Percentiles rank a stretch among this genome's conserved stretches.
phyloP scores from a whole-genome alignment of 1,139 yeast species.

The Candida labiduridarum region DNA sequence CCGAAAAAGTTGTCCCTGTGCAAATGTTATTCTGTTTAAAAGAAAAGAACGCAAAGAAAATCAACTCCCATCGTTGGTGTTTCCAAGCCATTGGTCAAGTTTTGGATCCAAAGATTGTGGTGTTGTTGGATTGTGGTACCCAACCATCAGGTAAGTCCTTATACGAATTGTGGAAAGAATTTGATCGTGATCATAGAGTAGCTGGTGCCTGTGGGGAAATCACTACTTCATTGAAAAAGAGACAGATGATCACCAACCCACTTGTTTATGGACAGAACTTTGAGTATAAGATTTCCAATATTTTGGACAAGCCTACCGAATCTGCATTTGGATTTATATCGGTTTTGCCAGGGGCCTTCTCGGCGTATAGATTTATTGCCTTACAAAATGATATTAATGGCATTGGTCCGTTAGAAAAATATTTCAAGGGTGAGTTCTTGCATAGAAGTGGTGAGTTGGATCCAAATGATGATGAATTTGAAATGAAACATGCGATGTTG shows the following conservation, averaged over 20 bases:
- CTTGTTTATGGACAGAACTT: conserved; percentile 51
- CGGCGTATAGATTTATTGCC: conserved; percentile 46
- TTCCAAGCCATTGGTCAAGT: conserved; percentile 51
- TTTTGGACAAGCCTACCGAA: conserved; percentile 50
- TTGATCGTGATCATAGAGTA: conserved; percentile 48
- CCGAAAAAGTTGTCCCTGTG: conserved; percentile 52
- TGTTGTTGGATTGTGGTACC: conserved; percentile 51
- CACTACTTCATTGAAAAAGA: conserved; percentile 43
- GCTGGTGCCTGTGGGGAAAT: conserved; percentile 58
- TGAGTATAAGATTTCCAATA: conserved; percentile 49
- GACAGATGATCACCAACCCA: conserved; percentile 48
- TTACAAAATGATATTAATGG: conserved; percentile 47
- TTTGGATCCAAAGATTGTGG: conserved; percentile 45
- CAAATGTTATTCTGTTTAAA: conserved; percentile 50
- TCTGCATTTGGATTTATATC: conserved; percentile 50
- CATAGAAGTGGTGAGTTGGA: conserved; percentile 49
- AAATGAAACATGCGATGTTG: conserved; percentile 39
- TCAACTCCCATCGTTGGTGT: conserved; percentile 55
- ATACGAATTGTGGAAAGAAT: conserved; percentile 52
- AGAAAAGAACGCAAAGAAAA: conserved; percentile 50
- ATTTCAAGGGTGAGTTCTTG: conserved; percentile 52
- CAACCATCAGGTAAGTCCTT: conserved; percentile 50
- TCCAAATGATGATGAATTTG: conserved; percentile 49
- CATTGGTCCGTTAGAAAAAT: conserved; percentile 49
- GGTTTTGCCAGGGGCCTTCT: conserved; percentile 51